Evolutionary conservation across 2,329 filamentous ascomycete genomes (phyloP), one percentile per base, ranked within the genome.

Genomic region (Aureobasidium pullulans): DNA sequence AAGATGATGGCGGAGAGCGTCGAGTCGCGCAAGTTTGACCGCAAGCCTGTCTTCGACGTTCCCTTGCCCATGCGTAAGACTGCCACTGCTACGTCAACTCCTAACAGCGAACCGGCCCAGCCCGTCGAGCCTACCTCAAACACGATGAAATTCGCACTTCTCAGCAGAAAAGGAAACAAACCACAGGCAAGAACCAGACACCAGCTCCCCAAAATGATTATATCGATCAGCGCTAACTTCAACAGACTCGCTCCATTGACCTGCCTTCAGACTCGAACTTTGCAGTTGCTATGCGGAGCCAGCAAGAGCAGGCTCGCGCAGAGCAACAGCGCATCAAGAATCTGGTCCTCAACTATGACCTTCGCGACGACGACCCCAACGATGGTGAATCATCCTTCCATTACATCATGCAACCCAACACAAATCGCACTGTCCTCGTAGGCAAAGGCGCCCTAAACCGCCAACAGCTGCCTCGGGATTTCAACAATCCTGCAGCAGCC

Each of bases 251-350:
- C 53, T 94, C 89, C 6, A 92, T 97, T 66, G 91, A 94, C 68
- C 79, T 97, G 49, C 89, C 89, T 9, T 86, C 93, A 1, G 89
- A 99, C 72, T 97, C 94, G 0, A 92, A 85, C 52, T 96, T 99
- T 75, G 94, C 94, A 6, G 83, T 97, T 64, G 94, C 94, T 44
- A 94, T 99, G 91, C 94, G 90, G 71, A 91, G 84, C 62, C 92
- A 97, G 76, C 92, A 96, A 71, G 89, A 95, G 74, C 93, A 91
- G 2, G 93, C 97, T 71, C 87, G 88, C 57, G 94, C 96, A 70
- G 95, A 99, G 73, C 93, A 99, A 73, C 91, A 96, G 73, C 89
- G 94, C 63, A 99, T 99, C 83, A 99, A 99, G 78, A 96, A 90
- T 69, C 81, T 99, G 47, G 94, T 99, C 57, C 79, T 99, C 66